Conservation (phyloP, 257 asterid genomes). For the Vinca minor region DNA sequence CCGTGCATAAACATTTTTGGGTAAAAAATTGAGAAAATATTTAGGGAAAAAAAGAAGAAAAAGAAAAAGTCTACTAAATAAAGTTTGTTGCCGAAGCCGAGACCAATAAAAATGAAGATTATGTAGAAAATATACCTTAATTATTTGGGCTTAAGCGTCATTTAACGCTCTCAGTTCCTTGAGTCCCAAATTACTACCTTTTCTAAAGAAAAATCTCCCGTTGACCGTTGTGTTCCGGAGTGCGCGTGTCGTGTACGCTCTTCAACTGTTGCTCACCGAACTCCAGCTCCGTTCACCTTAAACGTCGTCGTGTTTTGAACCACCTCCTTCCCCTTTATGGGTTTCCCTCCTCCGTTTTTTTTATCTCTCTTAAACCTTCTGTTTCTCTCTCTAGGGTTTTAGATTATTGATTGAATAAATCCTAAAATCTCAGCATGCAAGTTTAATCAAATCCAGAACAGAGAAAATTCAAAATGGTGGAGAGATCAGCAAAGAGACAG, state of each 20-base stretch:
- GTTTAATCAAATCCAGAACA: not conserved
- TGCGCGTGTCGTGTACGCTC: constrained; percentile 15
- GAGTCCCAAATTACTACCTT: not conserved
- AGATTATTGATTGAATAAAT: not conserved
- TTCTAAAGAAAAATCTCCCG: too few relatives aligned
- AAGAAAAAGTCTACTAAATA: too few relatives aligned
- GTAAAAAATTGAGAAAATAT: too few relatives aligned
- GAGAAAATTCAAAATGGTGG: constrained; percentile 37
- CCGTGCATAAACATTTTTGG: too few relatives aligned
- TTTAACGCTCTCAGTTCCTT: not conserved
- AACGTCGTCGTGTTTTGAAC: constrained; percentile 1
- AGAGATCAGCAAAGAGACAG: constrained; percentile 37
- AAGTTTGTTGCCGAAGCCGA: too few relatives aligned
- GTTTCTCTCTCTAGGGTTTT: constrained; percentile 18
- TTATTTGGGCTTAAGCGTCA: too few relatives aligned
- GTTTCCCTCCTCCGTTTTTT: not conserved
- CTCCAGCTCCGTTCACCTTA: not conserved
- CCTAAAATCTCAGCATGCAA: not conserved
- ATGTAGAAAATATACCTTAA: too few relatives aligned
- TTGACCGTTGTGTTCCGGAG: not conserved
- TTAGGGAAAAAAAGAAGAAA: too few relatives aligned
- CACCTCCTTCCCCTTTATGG: not conserved
- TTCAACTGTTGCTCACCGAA: not conserved
- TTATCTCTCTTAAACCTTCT: constrained; percentile 1
- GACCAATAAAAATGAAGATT: too few relatives aligned